phyloP scores from a whole-genome alignment of 306 rosid species.

The Begonia peltatifolia region DNA sequence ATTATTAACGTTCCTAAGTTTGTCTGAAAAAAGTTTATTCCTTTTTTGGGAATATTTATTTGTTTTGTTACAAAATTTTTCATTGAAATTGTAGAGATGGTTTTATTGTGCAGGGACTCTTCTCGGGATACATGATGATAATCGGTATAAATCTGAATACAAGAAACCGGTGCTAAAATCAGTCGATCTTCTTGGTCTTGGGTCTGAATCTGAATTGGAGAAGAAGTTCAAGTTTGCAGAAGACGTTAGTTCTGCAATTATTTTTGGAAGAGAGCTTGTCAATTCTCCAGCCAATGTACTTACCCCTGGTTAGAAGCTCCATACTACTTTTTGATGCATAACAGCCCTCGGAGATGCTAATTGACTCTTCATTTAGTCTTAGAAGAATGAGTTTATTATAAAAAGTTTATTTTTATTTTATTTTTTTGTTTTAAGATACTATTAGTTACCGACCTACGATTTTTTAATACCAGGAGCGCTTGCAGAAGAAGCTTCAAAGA shows the following conservation, averaged over 20 bases:
- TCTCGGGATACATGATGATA: constrained; percentile 76
- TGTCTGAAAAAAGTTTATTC: too few relatives aligned
- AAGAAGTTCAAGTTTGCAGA: constrained; percentile 79
- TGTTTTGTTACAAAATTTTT: too few relatives aligned
- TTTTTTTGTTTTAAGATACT: too few relatives aligned
- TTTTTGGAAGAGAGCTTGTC: constrained; percentile 84
- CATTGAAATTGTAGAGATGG: constrained; percentile 5
- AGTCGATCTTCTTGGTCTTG: constrained; percentile 79
- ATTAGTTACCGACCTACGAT: background rate
- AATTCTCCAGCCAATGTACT: constrained; percentile 98
- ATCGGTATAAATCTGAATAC: constrained; percentile 64
- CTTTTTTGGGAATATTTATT: too few relatives aligned
- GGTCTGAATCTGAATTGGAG: constrained; percentile 69
- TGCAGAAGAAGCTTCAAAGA: constrained; percentile 89
- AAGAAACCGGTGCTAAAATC: constrained; percentile 57
- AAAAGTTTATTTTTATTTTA: too few relatives aligned
- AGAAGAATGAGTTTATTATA: too few relatives aligned
- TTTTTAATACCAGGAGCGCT: constrained; percentile 37
- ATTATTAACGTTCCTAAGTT: too few relatives aligned
- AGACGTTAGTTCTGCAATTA: constrained; percentile 60
- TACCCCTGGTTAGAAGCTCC: constrained; percentile 62
- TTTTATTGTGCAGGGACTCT: constrained; percentile 44
- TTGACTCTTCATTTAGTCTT: too few relatives aligned
- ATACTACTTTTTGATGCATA: constrained; percentile 1
- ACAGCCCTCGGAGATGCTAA: too few relatives aligned